Evolutionary conservation across 2,329 filamentous ascomycete species (phyloP).

Genomic region (Neonectria faginata): DNA sequence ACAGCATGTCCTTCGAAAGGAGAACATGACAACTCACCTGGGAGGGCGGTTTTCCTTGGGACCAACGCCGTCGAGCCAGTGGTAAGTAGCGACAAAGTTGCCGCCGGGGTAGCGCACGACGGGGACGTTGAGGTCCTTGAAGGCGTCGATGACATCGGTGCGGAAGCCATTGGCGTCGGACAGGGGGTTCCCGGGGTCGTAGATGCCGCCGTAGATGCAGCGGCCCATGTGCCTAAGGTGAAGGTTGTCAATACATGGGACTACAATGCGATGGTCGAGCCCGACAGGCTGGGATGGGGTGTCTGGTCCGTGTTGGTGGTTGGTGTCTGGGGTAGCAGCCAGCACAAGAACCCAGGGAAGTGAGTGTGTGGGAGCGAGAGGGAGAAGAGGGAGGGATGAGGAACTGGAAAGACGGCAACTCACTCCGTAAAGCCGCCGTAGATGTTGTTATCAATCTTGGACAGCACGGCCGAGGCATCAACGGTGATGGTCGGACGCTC

Average conservation of each 20-base stretch:
- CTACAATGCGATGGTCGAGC: slow-evolving; percentile 25
- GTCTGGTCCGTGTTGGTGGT: no score
- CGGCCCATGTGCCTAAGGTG: slow-evolving; percentile 81
- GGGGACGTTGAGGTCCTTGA: slow-evolving; percentile 79
- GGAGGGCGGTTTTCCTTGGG: slow-evolving; percentile 75
- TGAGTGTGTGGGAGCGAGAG: background rate
- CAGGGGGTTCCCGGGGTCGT: slow-evolving; percentile 80
- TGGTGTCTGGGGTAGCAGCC: slow-evolving; percentile 13
- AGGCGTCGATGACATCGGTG: slow-evolving; percentile 79
- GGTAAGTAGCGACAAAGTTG: slow-evolving; percentile 87
- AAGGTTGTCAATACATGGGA: background rate
- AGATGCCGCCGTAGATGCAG: slow-evolving; percentile 89
- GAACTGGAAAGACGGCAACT: slow-evolving; percentile 46
- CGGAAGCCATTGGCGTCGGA: slow-evolving; percentile 81
- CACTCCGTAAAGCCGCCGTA: slow-evolving; percentile 89
- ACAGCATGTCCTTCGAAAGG: background rate
- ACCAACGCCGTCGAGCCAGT: slow-evolving; percentile 86
- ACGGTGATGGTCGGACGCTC: slow-evolving; percentile 74
- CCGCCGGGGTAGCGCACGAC: slow-evolving; percentile 86
- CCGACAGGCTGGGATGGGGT: slow-evolving; percentile 1
- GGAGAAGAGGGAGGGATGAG: background rate
- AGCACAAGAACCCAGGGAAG: background rate
- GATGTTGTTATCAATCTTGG: slow-evolving; percentile 82
- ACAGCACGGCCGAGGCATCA: slow-evolving; percentile 72
- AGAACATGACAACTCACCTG: slow-evolving; percentile 40